These are phyloP conservation scores for Penicilliopsis zonata DNA, from an alignment of 495 filamentous ascomycete species.

Conservation along the genomic window DNA sequence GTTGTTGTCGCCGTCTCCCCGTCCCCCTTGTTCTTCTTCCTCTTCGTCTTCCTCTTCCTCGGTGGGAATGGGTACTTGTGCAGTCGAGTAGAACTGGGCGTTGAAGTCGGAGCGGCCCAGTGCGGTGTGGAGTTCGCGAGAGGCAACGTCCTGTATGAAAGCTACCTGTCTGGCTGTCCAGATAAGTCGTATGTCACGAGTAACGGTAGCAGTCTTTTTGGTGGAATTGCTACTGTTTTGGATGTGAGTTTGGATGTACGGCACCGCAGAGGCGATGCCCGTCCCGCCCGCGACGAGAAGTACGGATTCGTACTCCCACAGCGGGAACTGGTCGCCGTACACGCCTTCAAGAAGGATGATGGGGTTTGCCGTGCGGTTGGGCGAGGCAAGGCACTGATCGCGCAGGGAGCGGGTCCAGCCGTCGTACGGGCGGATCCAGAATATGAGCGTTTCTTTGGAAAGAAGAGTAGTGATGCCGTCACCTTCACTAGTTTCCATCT, in stretches of 20 bases:
- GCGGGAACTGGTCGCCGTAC: conserved; percentile 37
- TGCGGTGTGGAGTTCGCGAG: conserved; percentile 15
- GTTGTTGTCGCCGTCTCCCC: not conserved
- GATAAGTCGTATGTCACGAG: conserved; percentile 20
- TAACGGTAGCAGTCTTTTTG: conserved; percentile 6
- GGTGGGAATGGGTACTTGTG: not conserved
- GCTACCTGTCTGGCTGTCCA: conserved; percentile 29
- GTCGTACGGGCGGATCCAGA: conserved; percentile 36
- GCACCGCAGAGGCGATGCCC: conserved; percentile 42
- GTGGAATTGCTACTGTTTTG: conserved; percentile 7
- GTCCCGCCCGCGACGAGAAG: conserved; percentile 49
- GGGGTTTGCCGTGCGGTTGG: conserved; percentile 6
- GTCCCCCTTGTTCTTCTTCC: not conserved
- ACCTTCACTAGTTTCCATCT: no score
- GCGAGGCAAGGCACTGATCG: conserved; percentile 18
- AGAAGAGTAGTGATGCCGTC: not conserved
- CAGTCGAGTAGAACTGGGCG: conserved; percentile 24
- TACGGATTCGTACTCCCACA: conserved; percentile 38
- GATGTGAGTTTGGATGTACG: conserved; percentile 36
- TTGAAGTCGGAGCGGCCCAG: conserved; percentile 22
- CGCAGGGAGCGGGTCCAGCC: conserved; percentile 36
- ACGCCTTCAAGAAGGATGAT: conserved; percentile 44
- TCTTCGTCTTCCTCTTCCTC: not conserved
- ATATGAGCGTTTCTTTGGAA: conserved; percentile 11
- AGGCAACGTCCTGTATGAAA: conserved; percentile 20